phyloP scores from a whole-genome alignment of 306 rosid genomes.

The Prunus armeniaca region DNA sequence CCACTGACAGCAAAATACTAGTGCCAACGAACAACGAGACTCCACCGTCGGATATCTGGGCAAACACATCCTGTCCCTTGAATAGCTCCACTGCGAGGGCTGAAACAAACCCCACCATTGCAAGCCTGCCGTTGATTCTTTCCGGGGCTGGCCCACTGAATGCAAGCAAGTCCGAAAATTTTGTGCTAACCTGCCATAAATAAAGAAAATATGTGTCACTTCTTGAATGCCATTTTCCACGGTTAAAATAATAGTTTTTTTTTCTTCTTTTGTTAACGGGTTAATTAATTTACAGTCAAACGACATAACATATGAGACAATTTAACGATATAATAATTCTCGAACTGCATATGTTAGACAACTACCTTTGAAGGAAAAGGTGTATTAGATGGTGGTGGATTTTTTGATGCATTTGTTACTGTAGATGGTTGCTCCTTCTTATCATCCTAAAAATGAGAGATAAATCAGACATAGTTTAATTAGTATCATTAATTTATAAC shows the following conservation, averaged over 20 bases:
- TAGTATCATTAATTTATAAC: not conserved
- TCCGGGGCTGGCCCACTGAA: constrained; percentile 89
- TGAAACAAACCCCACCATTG: constrained; percentile 80
- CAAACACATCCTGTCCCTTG: constrained; percentile 58
- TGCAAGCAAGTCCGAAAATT: constrained; percentile 54
- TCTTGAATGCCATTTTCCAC: too few relatives aligned
- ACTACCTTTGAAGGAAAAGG: not conserved
- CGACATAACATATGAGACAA: not conserved
- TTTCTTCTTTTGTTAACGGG: too few relatives aligned
- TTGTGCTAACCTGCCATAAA: constrained; percentile 41
- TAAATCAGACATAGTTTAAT: not conserved
- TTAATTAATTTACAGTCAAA: not conserved
- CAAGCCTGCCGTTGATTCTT: constrained; percentile 85
- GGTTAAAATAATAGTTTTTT: too few relatives aligned
- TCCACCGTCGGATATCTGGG: constrained; percentile 68
- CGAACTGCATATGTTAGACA: constrained; percentile 5
- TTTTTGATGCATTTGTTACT: not conserved
- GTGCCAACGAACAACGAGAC: constrained; percentile 61
- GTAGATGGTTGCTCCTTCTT: constrained; percentile 1
- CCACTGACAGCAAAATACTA: constrained; percentile 49
- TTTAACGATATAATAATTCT: too few relatives aligned
- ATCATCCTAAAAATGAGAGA: too few relatives aligned
- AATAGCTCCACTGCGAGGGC: constrained; percentile 66
- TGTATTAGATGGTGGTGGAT: not conserved
- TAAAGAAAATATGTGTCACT: not conserved